These are phyloP conservation scores for Galerina marginata DNA, from an alignment of 768 basidiomycete genomes.

Conservation along the genomic window DNA sequence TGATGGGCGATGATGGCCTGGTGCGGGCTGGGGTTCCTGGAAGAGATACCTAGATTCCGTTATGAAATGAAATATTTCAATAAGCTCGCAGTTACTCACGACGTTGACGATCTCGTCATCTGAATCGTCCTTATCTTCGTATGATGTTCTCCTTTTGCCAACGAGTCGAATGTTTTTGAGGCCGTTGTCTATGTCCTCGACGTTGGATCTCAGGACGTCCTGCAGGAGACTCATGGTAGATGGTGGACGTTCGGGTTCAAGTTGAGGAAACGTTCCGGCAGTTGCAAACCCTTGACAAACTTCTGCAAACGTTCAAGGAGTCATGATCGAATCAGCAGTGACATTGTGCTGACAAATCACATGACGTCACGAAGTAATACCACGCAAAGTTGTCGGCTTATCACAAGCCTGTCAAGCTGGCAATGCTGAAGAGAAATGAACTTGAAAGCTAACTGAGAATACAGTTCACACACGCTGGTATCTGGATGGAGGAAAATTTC, in stretches of 20 bases:
- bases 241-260: slow-evolving; percentile 1
- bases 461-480: too few relatives aligned
- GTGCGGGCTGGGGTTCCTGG: slow-evolving; percentile 74
- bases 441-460: too few relatives aligned
- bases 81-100: slow-evolving; percentile 45
- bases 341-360: slow-evolving; percentile 1
- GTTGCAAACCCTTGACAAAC: too few relatives aligned
- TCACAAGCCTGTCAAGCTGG: too few relatives aligned
- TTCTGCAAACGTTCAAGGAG: too few relatives aligned
- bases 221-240: slow-evolving; percentile 68
- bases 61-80: slow-evolving; percentile 9
- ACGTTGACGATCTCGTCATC: slow-evolving; percentile 78
- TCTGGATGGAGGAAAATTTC: too few relatives aligned
- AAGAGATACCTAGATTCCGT: slow-evolving; percentile 56
- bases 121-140: slow-evolving; percentile 56
- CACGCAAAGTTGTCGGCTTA: neutral
- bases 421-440: too few relatives aligned
- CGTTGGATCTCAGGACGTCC: slow-evolving; percentile 66
- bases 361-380: neutral
- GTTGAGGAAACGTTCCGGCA: neutral
- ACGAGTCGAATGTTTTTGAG: slow-evolving; percentile 35
- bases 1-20: slow-evolving; percentile 60
- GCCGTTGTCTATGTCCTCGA: slow-evolving; percentile 43
- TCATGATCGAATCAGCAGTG: neutral
- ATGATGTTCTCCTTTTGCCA: slow-evolving; percentile 22